These are phyloP conservation scores for Naematelia aurantialba DNA, from an alignment of 768 basidiomycete genomes.

Conservation along the genomic window DNA sequence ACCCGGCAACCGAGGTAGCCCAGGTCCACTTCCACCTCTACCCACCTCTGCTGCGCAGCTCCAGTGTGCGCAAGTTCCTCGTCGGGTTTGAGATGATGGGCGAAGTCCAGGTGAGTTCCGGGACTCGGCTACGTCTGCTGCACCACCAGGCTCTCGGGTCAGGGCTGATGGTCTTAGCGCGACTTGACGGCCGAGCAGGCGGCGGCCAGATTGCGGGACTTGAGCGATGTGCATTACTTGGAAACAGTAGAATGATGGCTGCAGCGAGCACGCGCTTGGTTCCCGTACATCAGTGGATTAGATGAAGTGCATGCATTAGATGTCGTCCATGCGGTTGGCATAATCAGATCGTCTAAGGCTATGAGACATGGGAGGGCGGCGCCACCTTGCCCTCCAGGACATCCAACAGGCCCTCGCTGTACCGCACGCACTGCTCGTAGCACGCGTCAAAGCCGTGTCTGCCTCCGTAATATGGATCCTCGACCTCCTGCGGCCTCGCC, in stretches of 20 bases:
- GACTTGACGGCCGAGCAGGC: slow-evolving; percentile 88
- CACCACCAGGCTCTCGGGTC: too few relatives aligned
- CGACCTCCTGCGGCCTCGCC: slow-evolving; percentile 62
- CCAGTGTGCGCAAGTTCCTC: slow-evolving; percentile 79
- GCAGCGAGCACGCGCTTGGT: too few relatives aligned
- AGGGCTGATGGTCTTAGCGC: slow-evolving; percentile 50
- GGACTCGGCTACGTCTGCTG: background rate
- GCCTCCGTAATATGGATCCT: slow-evolving; percentile 76
- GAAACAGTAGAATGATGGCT: slow-evolving; percentile 3
- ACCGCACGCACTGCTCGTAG: slow-evolving; percentile 69
- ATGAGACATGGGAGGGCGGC: too few relatives aligned
- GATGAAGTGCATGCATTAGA: background rate
- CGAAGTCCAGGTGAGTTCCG: slow-evolving; percentile 61
- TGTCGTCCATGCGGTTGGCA: slow-evolving; percentile 4
- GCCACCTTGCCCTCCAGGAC: slow-evolving; percentile 41
- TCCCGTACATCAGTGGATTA: too few relatives aligned
- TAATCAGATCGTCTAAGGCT: too few relatives aligned
- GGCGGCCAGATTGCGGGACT: slow-evolving; percentile 61
- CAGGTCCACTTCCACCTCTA: slow-evolving; percentile 85
- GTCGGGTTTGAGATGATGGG: slow-evolving; percentile 93
- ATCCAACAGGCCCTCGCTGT: slow-evolving; percentile 78
- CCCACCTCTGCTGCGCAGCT: slow-evolving; percentile 76
- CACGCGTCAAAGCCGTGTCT: slow-evolving; percentile 68
- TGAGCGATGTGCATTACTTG: slow-evolving; percentile 63
- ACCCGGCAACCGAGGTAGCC: slow-evolving; percentile 48